phyloP scores from a whole-genome alignment of 2,329 filamentous ascomycete species.

The Magnaporthiopsis incrustans region DNA sequence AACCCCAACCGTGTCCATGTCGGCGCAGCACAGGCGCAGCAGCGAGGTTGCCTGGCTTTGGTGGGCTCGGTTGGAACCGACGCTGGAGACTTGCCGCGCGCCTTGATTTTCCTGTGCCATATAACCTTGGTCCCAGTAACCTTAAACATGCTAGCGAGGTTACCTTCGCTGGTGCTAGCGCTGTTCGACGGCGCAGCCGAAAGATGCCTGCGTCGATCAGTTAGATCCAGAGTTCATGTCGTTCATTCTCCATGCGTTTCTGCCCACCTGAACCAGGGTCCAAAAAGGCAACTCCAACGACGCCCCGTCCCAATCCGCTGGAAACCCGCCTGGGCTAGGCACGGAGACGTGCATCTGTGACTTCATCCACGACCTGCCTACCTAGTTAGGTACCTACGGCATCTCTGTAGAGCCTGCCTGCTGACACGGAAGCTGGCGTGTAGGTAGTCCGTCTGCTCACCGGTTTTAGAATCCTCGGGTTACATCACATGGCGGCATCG shows the following conservation, averaged over 20 bases:
- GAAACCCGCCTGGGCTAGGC: neutral
- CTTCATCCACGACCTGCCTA: too few species aligned
- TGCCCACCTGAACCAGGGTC: neutral
- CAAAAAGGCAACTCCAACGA: neutral
- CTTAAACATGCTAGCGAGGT: neutral
- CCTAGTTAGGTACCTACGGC: neutral
- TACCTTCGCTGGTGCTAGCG: neutral
- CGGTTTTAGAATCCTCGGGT: neutral
- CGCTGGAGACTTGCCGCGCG: neutral
- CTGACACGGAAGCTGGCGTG: neutral
- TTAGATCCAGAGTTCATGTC: neutral
- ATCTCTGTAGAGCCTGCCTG: neutral
- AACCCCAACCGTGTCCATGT: too few species aligned
- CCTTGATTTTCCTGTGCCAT: too few species aligned
- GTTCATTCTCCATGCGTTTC: neutral
- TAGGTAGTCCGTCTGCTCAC: neutral
- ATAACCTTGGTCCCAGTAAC: slow-evolving; percentile 15
- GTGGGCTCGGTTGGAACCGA: neutral
- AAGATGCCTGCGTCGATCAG: neutral
- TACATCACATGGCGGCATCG: neutral
- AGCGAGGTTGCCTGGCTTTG: too few species aligned
- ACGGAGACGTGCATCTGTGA: neutral
- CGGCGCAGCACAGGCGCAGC: too few species aligned
- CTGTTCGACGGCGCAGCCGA: neutral
- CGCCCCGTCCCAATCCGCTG: neutral